Conservation (phyloP, 257 asterid genomes). For the Capsicum pubescens region DNA sequence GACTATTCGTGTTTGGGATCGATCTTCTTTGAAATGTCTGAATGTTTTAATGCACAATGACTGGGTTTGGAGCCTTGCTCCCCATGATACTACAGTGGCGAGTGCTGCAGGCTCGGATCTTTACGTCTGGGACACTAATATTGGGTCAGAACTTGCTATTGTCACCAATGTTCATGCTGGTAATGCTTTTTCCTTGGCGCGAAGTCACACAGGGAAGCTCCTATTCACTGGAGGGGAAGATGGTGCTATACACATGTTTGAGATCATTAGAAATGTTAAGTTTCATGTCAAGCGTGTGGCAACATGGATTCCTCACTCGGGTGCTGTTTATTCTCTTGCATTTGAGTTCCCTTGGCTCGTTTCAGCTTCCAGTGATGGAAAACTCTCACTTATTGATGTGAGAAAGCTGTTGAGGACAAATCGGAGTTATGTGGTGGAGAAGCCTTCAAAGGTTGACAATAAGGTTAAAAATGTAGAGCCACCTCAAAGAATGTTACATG, state of each 20-base stretch:
- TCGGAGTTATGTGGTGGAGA: slow-evolving; percentile 38
- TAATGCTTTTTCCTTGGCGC: slow-evolving; percentile 67
- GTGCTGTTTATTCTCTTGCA: slow-evolving; percentile 83
- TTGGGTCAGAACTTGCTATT: slow-evolving; percentile 51
- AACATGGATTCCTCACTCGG: slow-evolving; percentile 87
- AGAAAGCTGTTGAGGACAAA: slow-evolving; percentile 66
- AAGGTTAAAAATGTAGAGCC: slow-evolving; percentile 60
- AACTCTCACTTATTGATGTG: slow-evolving; percentile 80
- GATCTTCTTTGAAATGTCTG: slow-evolving; percentile 68
- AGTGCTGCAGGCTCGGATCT: slow-evolving; percentile 80
- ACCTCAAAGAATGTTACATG: slow-evolving; percentile 92
- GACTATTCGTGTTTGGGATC: slow-evolving; percentile 88
- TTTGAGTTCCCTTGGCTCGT: slow-evolving; percentile 97
- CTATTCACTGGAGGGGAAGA: slow-evolving; percentile 94
- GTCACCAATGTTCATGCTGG: slow-evolving; percentile 61
- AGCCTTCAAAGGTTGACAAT: slow-evolving; percentile 35
- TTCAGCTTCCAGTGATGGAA: slow-evolving; percentile 91
- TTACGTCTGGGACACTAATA: slow-evolving; percentile 71
- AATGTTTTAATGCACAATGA: slow-evolving; percentile 72
- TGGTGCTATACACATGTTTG: slow-evolving; percentile 91
- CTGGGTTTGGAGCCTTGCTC: slow-evolving; percentile 96
- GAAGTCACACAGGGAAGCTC: slow-evolving; percentile 90
- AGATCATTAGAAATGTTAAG: slow-evolving; percentile 49
- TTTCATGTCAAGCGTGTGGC: slow-evolving; percentile 57
- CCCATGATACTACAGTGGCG: slow-evolving; percentile 75